A percentile compares a stretch with the other conserved stretches of the same genome.
phyloP scores from a whole-genome alignment of 805 yeast genomes.

The Hanseniaspora lindneri region DNA sequence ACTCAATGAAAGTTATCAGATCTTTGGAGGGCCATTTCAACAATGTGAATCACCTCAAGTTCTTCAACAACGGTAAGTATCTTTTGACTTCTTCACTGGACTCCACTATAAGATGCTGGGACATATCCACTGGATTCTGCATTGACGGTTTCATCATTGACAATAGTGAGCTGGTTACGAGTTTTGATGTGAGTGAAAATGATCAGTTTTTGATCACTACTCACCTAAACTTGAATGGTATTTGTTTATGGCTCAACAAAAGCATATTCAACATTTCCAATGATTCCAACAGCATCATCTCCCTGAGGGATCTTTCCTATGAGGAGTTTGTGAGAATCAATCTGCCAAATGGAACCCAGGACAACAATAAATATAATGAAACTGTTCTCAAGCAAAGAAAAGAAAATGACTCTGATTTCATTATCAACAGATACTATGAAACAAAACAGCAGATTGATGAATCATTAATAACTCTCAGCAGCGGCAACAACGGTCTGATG shows the following conservation, averaged over 20 bases:
- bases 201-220: slow-evolving; percentile 88
- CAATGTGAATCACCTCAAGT: slow-evolving; percentile 76
- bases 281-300: slow-evolving; percentile 30
- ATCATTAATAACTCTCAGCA: slow-evolving; percentile 57
- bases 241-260: slow-evolving; percentile 82
- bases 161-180: slow-evolving; percentile 53
- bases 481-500: slow-evolving; percentile 38
- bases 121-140: slow-evolving; percentile 91
- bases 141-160: slow-evolving; percentile 78
- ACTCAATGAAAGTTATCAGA: slow-evolving; percentile 73
- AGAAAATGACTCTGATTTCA: slow-evolving; percentile 29
- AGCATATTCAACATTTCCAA: slow-evolving; percentile 57
- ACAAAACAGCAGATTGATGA: slow-evolving; percentile 52
- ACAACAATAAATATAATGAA: slow-evolving; percentile 46
- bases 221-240: slow-evolving; percentile 82
- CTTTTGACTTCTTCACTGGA: slow-evolving; percentile 72
- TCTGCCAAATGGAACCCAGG: slow-evolving; percentile 70
- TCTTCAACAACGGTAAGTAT: slow-evolving; percentile 95
- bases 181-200: slow-evolving; percentile 66
- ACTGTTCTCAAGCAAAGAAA: slow-evolving; percentile 19
- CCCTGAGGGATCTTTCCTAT: slow-evolving; percentile 65
- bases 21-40: slow-evolving; percentile 81
- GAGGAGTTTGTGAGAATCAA: slow-evolving; percentile 52
- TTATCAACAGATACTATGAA: slow-evolving; percentile 32
- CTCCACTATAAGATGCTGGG: slow-evolving; percentile 89